Percentiles rank a stretch among this genome's conserved stretches.
Evolutionary conservation across 176 grass and related monocot species (phyloP).

Genomic region (Raddia guianensis): DNA sequence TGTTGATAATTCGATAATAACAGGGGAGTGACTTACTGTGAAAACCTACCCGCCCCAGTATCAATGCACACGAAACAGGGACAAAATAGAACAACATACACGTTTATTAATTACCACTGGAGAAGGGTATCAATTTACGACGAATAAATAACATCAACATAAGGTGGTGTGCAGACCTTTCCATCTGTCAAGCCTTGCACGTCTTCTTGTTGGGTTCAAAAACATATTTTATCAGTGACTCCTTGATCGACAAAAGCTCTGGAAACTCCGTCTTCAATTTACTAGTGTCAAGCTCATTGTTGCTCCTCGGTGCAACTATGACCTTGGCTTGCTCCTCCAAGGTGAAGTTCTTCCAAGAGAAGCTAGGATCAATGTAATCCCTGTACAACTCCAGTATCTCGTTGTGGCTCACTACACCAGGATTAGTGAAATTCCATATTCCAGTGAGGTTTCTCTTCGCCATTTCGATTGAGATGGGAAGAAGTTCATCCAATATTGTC

Average conservation of each 20-base stretch:
- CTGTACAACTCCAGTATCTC: conserved; percentile 89
- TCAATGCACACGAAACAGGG: conserved; percentile 37
- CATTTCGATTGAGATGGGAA: conserved; percentile 90
- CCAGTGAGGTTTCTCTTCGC: conserved; percentile 82
- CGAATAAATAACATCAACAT: conserved; percentile 49
- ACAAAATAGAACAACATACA: not conserved
- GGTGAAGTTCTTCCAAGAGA: conserved; percentile 83
- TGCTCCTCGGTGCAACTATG: conserved; percentile 84
- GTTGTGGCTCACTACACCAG: conserved; percentile 87
- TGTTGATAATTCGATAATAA: conserved; percentile 18
- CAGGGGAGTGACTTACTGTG: conserved; percentile 30
- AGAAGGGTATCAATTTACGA: conserved; percentile 39
- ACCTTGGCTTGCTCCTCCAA: conserved; percentile 87
- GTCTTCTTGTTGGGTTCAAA: conserved; percentile 74
- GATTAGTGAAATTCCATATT: conserved; percentile 94
- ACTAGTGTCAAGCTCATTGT: conserved; percentile 72
- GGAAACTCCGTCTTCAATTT: conserved; percentile 76
- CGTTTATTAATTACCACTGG: conserved; percentile 38
- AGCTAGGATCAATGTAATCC: conserved; percentile 71
- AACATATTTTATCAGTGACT: conserved; percentile 67
- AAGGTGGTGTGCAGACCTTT: conserved; percentile 14
- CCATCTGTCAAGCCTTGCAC: conserved; percentile 50
- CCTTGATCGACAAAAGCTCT: conserved; percentile 76
- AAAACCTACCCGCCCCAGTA: conserved; percentile 39
- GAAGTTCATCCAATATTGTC: conserved; percentile 84